phyloP scores from a whole-genome alignment of 345 rosid species.

The Angophora floribunda region DNA sequence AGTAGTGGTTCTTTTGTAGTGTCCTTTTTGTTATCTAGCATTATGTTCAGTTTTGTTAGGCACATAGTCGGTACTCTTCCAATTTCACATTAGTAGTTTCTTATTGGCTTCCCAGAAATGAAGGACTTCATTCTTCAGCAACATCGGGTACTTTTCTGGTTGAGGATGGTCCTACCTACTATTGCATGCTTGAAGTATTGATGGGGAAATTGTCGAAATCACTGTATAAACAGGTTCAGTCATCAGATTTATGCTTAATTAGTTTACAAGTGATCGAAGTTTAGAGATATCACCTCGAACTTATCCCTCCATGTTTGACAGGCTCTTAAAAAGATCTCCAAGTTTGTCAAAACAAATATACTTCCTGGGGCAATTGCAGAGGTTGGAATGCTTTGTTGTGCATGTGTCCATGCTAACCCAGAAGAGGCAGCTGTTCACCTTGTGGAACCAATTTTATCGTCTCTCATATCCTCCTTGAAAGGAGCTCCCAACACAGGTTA shows the following conservation, averaged over 20 bases:
- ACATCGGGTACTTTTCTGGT: slow-evolving; percentile 94
- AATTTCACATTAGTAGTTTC: not conserved
- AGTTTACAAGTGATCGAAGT: not conserved
- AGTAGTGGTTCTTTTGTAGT: slow-evolving; percentile 17
- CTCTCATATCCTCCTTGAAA: slow-evolving; percentile 77
- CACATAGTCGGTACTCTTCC: not conserved
- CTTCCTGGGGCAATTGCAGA: slow-evolving; percentile 99
- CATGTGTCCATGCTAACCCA: slow-evolving; percentile 92
- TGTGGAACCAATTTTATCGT: slow-evolving; percentile 76
- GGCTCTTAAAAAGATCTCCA: slow-evolving; percentile 94
- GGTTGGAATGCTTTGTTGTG: slow-evolving; percentile 98
- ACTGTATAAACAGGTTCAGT: slow-evolving; percentile 67
- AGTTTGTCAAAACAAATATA: slow-evolving; percentile 84
- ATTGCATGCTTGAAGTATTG: slow-evolving; percentile 96
- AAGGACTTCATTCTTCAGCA: slow-evolving; percentile 85
- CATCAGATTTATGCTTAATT: slow-evolving; percentile 2
- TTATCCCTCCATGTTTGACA: slow-evolving; percentile 13
- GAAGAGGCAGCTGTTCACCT: slow-evolving; percentile 81
- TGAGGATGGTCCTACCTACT: slow-evolving; percentile 95
- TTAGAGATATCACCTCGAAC: not conserved
- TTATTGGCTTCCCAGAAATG: slow-evolving; percentile 50
- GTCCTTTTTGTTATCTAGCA: not conserved
- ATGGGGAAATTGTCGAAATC: slow-evolving; percentile 87
- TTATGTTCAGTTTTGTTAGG: not conserved
- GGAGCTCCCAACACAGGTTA: slow-evolving; percentile 85